Conservation (phyloP, 2,329 filamentous ascomycete genomes). For the Aspergillus spinulosporus region DNA sequence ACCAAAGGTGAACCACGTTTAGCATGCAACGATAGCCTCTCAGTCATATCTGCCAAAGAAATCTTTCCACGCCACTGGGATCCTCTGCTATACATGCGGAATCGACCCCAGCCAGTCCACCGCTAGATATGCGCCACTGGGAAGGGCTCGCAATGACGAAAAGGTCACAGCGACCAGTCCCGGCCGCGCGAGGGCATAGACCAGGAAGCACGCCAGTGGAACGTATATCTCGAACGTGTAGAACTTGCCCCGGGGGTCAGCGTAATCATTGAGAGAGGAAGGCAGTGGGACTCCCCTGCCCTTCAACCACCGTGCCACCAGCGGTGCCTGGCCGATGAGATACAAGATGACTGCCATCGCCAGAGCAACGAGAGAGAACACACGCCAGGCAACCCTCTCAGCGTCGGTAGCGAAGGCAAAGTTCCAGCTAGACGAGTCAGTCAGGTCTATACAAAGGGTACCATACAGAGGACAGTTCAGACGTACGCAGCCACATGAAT, state of each 20-base stretch:
- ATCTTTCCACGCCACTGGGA: no score
- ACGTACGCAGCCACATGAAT: constrained; percentile 9
- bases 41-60: no score
- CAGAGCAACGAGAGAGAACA: not conserved
- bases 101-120: no score
- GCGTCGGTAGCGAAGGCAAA: not conserved
- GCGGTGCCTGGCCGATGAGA: not conserved
- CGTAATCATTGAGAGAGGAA: not conserved
- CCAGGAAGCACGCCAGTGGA: not conserved
- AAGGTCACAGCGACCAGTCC: not conserved
- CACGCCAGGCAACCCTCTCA: not conserved
- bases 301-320: not conserved
- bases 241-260: not conserved
- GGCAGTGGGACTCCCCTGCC: not conserved
- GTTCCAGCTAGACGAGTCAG: not conserved
- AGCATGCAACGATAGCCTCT: no score
- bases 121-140: no score
- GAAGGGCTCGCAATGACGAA: not conserved
- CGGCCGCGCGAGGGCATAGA: not conserved
- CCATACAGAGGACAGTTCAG: no score
- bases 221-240: not conserved
- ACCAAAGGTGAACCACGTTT: no score
- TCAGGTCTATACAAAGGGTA: not conserved
- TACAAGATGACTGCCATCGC: not conserved
- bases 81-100: no score